These are phyloP conservation scores for Ceratocystis diversiconidia DNA, from an alignment of 2,329 filamentous ascomycete genomes.

Conservation along the genomic window DNA sequence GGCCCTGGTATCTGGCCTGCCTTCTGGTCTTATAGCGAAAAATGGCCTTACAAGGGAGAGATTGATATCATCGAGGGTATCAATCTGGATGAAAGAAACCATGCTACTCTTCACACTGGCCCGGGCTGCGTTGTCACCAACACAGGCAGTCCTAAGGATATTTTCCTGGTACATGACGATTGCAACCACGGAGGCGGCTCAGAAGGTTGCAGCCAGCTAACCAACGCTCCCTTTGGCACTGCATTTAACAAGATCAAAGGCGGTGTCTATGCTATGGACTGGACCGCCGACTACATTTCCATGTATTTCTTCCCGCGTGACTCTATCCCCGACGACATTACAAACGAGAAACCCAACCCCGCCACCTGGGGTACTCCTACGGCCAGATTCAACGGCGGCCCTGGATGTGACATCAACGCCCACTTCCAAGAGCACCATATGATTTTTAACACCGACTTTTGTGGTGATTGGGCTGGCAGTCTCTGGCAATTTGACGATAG, in stretches of 20 bases:
- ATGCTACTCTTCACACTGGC: slow-evolving; percentile 56
- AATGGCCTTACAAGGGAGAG: slow-evolving; percentile 58
- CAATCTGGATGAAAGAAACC: slow-evolving; percentile 44
- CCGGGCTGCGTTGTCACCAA: slow-evolving; percentile 44
- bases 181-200: slow-evolving; percentile 42
- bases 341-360: slow-evolving; percentile 40
- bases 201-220: slow-evolving; percentile 45
- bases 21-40: slow-evolving; percentile 52
- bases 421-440: no score
- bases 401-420: no score
- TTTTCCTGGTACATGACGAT: slow-evolving; percentile 34
- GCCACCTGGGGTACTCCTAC: slow-evolving; percentile 51
- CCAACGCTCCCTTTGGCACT: slow-evolving; percentile 44
- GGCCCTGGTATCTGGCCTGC: slow-evolving; percentile 55
- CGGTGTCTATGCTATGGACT: slow-evolving; percentile 62
- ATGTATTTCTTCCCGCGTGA: slow-evolving; percentile 70
- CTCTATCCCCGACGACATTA: slow-evolving; percentile 49
- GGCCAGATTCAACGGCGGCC: slow-evolving; percentile 23
- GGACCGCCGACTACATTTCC: slow-evolving; percentile 56
- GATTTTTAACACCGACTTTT: no score
- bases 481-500: slow-evolving; percentile 44
- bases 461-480: no score
- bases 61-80: slow-evolving; percentile 74
- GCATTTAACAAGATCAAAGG: slow-evolving; percentile 57
- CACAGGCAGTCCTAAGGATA: slow-evolving; percentile 35